These are phyloP conservation scores for Trichoderma virens DNA, from an alignment of 495 filamentous ascomycete species.

Conservation along the genomic window DNA sequence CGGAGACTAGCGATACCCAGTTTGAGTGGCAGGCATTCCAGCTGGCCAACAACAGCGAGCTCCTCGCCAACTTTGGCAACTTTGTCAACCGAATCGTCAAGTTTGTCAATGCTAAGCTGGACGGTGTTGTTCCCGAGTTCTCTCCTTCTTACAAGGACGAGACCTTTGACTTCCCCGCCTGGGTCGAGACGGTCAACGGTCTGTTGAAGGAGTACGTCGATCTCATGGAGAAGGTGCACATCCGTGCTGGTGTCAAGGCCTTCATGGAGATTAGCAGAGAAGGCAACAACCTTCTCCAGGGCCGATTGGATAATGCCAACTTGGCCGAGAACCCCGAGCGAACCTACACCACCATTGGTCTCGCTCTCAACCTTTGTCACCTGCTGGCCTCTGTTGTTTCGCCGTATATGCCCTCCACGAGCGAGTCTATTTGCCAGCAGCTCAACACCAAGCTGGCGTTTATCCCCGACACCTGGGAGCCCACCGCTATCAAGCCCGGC, in stretches of 20 bases:
- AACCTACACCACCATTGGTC: conserved; percentile 69
- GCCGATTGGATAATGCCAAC: conserved; percentile 74
- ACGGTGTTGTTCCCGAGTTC: conserved; percentile 63
- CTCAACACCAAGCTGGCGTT: conserved; percentile 53
- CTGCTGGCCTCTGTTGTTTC: conserved; percentile 68
- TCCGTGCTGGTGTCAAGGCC: conserved; percentile 64
- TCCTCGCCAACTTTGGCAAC: conserved; percentile 88
- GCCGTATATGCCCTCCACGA: conserved; percentile 82
- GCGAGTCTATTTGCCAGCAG: conserved; percentile 64
- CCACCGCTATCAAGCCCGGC: conserved; percentile 53
- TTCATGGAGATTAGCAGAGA: conserved; percentile 61
- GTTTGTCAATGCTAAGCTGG: conserved; percentile 71
- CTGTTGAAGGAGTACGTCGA: conserved; percentile 61
- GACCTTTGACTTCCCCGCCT: conserved; percentile 30
- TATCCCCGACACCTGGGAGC: conserved; percentile 68
- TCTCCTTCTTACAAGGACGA: conserved; percentile 46
- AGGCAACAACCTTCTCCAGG: conserved; percentile 79
- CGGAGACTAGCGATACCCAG: conserved; percentile 81
- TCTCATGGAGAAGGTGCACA: conserved; percentile 64
- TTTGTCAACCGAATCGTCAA: conserved; percentile 92
- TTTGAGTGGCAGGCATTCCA: conserved; percentile 57
- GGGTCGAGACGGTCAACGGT: conserved; percentile 47
- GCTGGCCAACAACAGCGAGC: conserved; percentile 78
- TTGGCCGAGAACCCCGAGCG: conserved; percentile 65
- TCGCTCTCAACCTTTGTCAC: conserved; percentile 73